phyloP scores from a whole-genome alignment of 2,329 filamentous ascomycete species.

The Microthyrium microscopicum region DNA sequence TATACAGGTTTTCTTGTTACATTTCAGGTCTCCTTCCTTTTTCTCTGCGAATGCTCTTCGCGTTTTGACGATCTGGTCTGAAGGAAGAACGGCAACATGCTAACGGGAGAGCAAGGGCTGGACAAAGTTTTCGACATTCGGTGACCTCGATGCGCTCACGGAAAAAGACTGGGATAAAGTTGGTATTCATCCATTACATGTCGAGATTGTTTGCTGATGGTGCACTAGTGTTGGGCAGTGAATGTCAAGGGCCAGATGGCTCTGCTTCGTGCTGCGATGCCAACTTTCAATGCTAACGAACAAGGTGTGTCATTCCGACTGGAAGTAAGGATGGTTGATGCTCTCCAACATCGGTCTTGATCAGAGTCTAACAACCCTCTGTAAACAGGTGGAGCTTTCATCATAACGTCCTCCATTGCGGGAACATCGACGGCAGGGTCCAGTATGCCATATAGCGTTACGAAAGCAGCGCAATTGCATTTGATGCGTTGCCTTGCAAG shows the following conservation, averaged over 20 bases:
- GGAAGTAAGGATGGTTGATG: too few relatives aligned
- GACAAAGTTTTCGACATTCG: slow-evolving; percentile 42
- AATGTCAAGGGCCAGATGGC: slow-evolving; percentile 37
- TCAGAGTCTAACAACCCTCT: too few relatives aligned
- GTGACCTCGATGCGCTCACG: slow-evolving; percentile 38
- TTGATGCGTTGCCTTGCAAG: slow-evolving; percentile 48
- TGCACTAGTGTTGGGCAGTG: slow-evolving; percentile 40
- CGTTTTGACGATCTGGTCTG: neutral
- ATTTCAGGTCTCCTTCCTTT: too few relatives aligned
- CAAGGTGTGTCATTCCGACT: slow-evolving; percentile 35
- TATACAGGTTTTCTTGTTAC: neutral
- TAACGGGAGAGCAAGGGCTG: slow-evolving; percentile 38
- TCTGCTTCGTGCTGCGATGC: slow-evolving; percentile 39
- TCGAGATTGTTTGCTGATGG: too few relatives aligned
- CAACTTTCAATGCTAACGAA: slow-evolving; percentile 42
- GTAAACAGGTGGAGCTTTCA: slow-evolving; percentile 40
- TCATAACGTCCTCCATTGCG: slow-evolving; percentile 47
- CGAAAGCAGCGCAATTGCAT: slow-evolving; percentile 57
- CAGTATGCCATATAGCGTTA: slow-evolving; percentile 57
- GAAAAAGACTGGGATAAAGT: slow-evolving; percentile 50
- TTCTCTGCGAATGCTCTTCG: too few relatives aligned
- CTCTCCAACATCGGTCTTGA: too few relatives aligned
- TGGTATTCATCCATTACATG: too few relatives aligned
- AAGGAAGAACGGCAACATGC: neutral
- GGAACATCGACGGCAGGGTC: slow-evolving; percentile 30